Conservation (phyloP, 352 stramenopile species). For the Phytophthora vignae region DNA sequence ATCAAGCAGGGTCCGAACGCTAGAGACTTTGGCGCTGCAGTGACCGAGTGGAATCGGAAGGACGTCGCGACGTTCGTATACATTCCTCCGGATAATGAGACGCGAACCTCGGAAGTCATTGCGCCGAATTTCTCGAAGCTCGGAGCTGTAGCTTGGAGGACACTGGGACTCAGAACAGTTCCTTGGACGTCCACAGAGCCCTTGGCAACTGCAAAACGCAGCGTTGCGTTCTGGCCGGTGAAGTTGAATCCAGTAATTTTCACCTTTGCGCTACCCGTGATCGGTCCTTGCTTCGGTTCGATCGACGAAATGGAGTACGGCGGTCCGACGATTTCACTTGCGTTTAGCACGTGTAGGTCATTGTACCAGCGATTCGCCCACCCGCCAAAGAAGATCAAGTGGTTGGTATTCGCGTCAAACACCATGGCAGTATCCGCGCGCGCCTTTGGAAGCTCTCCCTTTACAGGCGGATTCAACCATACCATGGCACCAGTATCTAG, state of each 20-base stretch:
- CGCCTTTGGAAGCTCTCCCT: conserved; percentile 84
- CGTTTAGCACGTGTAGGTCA: conserved; percentile 93
- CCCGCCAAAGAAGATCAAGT: conserved; percentile 95
- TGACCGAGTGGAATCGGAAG: conserved; percentile 96
- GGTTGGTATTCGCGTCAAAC: conserved; percentile 92
- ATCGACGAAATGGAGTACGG: conserved; percentile 95
- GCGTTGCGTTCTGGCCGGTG: conserved; percentile 76
- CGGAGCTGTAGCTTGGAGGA: conserved; percentile 92
- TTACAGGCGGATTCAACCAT: conserved; percentile 69
- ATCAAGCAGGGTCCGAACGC: conserved; percentile 94
- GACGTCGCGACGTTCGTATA: conserved; percentile 93
- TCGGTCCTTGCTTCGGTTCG: conserved; percentile 91
- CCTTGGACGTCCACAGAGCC: conserved; percentile 93
- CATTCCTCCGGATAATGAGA: conserved; percentile 90
- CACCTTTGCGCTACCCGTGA: conserved; percentile 94
- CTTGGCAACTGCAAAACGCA: conserved; percentile 95
- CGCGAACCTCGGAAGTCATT: conserved; percentile 88
- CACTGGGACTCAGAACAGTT: conserved; percentile 82
- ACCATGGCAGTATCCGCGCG: conserved; percentile 94
- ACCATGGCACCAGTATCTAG: conserved; percentile 92
- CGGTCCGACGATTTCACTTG: conserved; percentile 95
- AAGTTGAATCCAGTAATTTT: conserved; percentile 95
- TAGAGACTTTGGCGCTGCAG: conserved; percentile 89
- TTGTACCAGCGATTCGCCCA: conserved; percentile 97
- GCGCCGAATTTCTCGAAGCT: conserved; percentile 96